These are phyloP conservation scores for Elsinoe perseae DNA, from an alignment of 2,329 filamentous ascomycete species.

Conservation along the genomic window DNA sequence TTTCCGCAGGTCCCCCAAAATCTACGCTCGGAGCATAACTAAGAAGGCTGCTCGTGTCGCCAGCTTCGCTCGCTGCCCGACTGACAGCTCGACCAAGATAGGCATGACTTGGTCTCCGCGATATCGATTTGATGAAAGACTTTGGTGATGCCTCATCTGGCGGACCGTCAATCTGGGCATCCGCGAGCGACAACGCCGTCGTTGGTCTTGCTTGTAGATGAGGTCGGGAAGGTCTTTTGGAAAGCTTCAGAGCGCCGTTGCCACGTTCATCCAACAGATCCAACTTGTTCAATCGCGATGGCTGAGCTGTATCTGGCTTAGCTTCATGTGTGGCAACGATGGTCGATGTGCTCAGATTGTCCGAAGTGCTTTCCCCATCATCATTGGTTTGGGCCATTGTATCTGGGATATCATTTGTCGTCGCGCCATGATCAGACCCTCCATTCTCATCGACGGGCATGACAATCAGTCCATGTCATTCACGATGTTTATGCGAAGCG, in stretches of 20 bases:
- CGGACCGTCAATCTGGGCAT: slow-evolving; percentile 68
- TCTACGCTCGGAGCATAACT: slow-evolving; percentile 59
- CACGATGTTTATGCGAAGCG: not conserved
- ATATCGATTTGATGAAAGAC: slow-evolving; percentile 28
- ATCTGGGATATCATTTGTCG: not conserved
- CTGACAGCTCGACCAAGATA: slow-evolving; percentile 38
- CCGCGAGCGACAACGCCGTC: slow-evolving; percentile 74
- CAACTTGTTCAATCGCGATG: slow-evolving; percentile 16
- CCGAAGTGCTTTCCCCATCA: not conserved
- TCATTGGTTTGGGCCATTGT: not conserved
- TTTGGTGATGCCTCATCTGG: slow-evolving; percentile 42
- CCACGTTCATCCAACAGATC: slow-evolving; percentile 27
- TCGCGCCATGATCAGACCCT: not conserved
- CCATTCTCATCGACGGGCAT: not conserved
- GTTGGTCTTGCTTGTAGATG: slow-evolving; percentile 59
- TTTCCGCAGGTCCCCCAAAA: slow-evolving; percentile 65
- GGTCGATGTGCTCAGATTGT: not conserved
- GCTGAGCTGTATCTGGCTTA: not conserved
- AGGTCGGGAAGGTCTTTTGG: slow-evolving; percentile 32
- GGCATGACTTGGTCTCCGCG: slow-evolving; percentile 33
- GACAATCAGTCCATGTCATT: not conserved
- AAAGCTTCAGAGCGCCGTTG: slow-evolving; percentile 28
- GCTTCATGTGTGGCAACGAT: not conserved
- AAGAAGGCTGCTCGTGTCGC: slow-evolving; percentile 58
- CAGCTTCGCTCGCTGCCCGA: slow-evolving; percentile 46